Conservation (phyloP, 2,329 filamentous ascomycete species). For the Fusarium musae region DNA sequence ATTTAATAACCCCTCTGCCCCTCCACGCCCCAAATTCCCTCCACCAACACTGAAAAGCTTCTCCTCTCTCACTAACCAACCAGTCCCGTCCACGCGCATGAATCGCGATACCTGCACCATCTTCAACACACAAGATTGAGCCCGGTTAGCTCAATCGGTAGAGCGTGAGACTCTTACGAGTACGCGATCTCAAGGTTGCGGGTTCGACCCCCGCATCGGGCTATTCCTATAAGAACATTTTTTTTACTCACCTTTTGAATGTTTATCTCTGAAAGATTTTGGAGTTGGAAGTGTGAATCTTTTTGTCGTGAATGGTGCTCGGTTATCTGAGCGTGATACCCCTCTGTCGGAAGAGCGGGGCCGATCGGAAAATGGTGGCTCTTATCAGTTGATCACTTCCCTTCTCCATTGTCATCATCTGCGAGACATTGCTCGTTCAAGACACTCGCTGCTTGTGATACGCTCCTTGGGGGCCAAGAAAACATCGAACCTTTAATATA, state of each 20-base stretch:
- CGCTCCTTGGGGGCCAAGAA: too few relatives aligned
- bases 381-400: constrained; percentile 10
- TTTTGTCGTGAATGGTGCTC: background rate
- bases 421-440: background rate
- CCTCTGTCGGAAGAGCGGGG: constrained; percentile 20
- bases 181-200: constrained; percentile 63
- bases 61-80: background rate
- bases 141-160: constrained; percentile 55
- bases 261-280: background rate
- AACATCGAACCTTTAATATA: too few relatives aligned
- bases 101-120: fast-evolving
- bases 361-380: background rate
- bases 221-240: constrained; percentile 38
- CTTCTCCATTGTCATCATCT: background rate
- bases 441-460: background rate
- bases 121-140: constrained; percentile 34
- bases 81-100: background rate
- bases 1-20: constrained; percentile 15
- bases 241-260: background rate
- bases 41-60: background rate
- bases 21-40: background rate
- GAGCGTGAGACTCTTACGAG: constrained; percentile 74
- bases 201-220: constrained; percentile 62
- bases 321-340: background rate
- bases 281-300: background rate